Conservation (phyloP, 2,329 filamentous ascomycete genomes). For the Phialophora tarda region DNA sequence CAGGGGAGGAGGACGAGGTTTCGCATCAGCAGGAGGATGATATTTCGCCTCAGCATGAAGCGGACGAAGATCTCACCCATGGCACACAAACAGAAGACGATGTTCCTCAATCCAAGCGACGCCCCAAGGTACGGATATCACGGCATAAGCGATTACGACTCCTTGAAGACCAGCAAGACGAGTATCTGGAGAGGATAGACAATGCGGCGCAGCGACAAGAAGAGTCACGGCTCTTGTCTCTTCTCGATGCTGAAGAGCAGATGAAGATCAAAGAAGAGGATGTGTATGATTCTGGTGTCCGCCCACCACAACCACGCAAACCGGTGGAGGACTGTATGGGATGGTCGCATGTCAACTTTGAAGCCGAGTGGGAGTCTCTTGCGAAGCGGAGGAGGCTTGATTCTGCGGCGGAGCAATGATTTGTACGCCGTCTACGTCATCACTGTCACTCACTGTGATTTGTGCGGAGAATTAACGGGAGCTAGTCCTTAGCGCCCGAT, state of each 20-base stretch:
- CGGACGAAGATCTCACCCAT: not conserved
- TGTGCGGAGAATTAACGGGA: constrained; percentile 13
- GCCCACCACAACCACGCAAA: constrained; percentile 40
- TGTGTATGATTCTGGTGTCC: constrained; percentile 34
- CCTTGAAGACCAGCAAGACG: constrained; percentile 47
- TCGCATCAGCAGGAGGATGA: not conserved
- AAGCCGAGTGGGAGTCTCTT: constrained; percentile 33
- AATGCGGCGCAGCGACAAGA: constrained; percentile 50
- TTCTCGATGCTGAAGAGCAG: constrained; percentile 47
- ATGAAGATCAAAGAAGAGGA: constrained; percentile 39
- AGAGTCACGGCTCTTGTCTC: constrained; percentile 53
- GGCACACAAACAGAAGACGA: constrained; percentile 6
- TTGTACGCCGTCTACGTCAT: not conserved
- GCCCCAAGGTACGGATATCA: constrained; percentile 23
- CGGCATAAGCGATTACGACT: constrained; percentile 12
- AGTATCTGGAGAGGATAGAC: constrained; percentile 57
- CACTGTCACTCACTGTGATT: constrained; percentile 2
- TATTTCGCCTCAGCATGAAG: not conserved
- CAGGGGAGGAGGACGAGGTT: not conserved
- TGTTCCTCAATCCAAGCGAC: constrained; percentile 6
- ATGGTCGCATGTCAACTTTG: constrained; percentile 41
- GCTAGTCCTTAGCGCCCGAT: constrained; percentile 36
- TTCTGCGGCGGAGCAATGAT: constrained; percentile 1
- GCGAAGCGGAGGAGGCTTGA: constrained; percentile 24
- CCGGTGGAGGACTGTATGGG: constrained; percentile 42